These are phyloP conservation scores for Diaporthe velutina DNA, from an alignment of 2,329 filamentous ascomycete genomes.

Conservation along the genomic window DNA sequence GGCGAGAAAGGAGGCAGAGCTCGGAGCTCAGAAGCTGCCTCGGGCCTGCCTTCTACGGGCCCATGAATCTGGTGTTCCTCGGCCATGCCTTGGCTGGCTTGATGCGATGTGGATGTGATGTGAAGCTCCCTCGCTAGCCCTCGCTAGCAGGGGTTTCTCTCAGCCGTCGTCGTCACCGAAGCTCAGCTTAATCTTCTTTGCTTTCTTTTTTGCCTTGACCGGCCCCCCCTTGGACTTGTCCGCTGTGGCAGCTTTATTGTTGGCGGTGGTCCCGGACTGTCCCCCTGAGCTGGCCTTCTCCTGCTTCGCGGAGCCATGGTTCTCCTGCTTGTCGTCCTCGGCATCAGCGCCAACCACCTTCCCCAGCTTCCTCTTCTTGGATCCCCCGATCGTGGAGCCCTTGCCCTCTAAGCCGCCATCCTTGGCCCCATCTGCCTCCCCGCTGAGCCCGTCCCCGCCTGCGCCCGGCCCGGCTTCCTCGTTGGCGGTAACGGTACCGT, in stretches of 20 bases:
- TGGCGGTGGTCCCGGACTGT: no score
- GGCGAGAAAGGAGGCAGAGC: not conserved
- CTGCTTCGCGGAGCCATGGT: not conserved
- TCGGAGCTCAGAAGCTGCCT: not conserved
- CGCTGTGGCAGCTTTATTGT: conserved; percentile 32
- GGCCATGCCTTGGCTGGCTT: not conserved
- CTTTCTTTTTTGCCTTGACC: conserved; percentile 60
- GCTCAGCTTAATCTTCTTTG: conserved; percentile 76
- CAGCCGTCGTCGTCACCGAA: conserved; percentile 71
- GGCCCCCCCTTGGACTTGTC: conserved; percentile 41
- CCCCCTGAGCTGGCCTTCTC: not conserved
- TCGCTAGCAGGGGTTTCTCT: conserved; percentile 9
- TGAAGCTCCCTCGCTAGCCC: no score
- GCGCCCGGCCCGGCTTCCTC: conserved; percentile 36
- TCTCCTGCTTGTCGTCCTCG: conserved; percentile 45
- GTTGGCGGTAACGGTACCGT: conserved; percentile 55
- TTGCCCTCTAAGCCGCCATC: conserved; percentile 45
- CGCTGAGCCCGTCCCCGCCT: conserved; percentile 47
- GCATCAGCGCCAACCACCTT: conserved; percentile 60
- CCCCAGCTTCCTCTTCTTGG: conserved; percentile 68
- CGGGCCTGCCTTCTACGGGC: not conserved
- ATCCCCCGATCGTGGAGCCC: conserved; percentile 54
- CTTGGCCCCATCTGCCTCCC: conserved; percentile 51
- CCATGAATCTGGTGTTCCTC: not conserved
- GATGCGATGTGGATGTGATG: no score